Evolutionary conservation across 805 yeast genomes (phyloP), one percentile per base, ranked within the genome.

Genomic region (Naumovozyma castellii): DNA sequence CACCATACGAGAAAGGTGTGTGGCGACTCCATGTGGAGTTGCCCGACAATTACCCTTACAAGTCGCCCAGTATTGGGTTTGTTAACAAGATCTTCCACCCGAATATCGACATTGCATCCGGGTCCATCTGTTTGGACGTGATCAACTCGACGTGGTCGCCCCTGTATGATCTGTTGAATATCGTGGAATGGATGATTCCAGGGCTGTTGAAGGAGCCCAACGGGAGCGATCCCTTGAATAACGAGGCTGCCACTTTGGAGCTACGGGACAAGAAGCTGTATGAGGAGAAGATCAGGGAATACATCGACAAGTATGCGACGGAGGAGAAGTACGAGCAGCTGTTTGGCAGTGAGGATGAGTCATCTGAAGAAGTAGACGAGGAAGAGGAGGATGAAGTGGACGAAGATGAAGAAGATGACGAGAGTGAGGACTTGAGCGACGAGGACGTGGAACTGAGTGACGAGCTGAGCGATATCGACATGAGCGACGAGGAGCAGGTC

Each of bases 101-200:
- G 4, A 90, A 90, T 56, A 87, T 90, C 45, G 98, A 90, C 57
- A 94, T 87, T 57, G 71, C 77, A 19, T 79, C 77, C 13, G 98
- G 98, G 0, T 78, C 94, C 0, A 96, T 90, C 5, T 90, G 98
- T 62, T 75, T 90, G 37, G 97, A 90, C 59, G 97, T 92, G 14
- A 88, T 90, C 47, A 90, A 90, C 59, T 96, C 90, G 57, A 86
- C 97, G 0, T 90, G 98, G 98, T 84, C 94, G 32, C 97, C 98
- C 2, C 84, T 90, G 86, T 90, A 87, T 67, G 97, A 92, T 40
- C 72, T 92, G 48, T 68, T 80, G 48, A 92, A 92, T 58, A 84
- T 90, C 18, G 85, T 92, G 58, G 97, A 90, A 54, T 80, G 85
- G 57, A 92, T 90, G 65, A 66, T 90, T 43, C 98, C 98, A 5